Base-by-base conservation (phyloP, 1,139 yeast genomes). In the Candida sp. region DNA sequence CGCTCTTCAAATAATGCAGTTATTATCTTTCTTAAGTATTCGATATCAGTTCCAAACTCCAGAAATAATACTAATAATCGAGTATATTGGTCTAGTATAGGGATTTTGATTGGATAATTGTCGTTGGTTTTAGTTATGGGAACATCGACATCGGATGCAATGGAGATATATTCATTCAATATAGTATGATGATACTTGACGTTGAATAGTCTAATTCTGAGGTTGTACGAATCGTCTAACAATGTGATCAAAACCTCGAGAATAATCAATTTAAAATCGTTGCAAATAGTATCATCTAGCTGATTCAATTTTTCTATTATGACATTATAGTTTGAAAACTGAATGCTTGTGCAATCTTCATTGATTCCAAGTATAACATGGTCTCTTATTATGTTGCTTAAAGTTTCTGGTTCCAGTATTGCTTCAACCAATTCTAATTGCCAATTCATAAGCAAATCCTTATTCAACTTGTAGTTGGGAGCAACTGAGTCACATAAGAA, bases 1-100 rank as follows among this genome's bases (percentile, higher is more conserved):
- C 49, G 8, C 4, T 41, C 38, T 4, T 36, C 25, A 8, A 55
- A 51, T 22, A 66, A 42, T 9, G 58, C 58, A 5, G 45, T 25
- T 1, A 65, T 37, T 11, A 68, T 43, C 36, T 48, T 51, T 39
- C 55, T 52, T 35, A 69, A 50, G 27, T 48, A 46, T 8, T 48
- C 46, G 2, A 60, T 54, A 38, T 61, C 61, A 52, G 73, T 66
- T 0, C 78, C 78, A 22, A 71, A 52, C 48, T 70, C 75, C 41
- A 64, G 49, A 34, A 71, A 57, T 8, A 51, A 43, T 0, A 64
- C 43, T 9, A 68, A 51, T 22, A 70, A 46, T n/a, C 66, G 51
- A 23, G 52, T 44, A 27, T 55, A 46, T 37, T 59, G 68, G 38
- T 53, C 53, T 15, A 61, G 38, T 5, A 49, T 34, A 38, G 55